Base-by-base conservation (phyloP, 1,139 yeast genomes). In the Candida sp. region DNA sequence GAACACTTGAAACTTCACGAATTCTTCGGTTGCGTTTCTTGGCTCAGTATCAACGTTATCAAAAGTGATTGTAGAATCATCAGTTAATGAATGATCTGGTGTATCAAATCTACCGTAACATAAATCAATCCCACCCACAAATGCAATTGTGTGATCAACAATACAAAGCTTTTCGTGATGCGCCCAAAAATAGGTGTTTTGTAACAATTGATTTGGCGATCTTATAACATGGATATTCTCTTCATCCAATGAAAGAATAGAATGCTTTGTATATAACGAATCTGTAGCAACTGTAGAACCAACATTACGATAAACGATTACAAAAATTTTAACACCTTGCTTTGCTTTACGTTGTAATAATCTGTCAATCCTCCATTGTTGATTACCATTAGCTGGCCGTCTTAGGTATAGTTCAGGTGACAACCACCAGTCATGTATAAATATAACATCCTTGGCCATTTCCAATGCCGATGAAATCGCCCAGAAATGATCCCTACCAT, bases 391-490 rank as follows among this genome's bases (percentile, higher is more conserved):
- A 0, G 97, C 93, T 0, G 99, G 99, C 43, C 99, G 75, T 50
- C 99, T 79, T 66, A 95, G 70, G 56, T 95, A 93, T 8, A 93
- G 62, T 61, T 95, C 99, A 0, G 99, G 99, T 8, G 95, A 81
- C 29, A 95, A 70, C 99, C 99, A 95, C 99, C 99, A 95, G 60
- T 93, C 99, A 60, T 93, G 98, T 43, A 95, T 89, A 60, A 84
- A 95, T 36, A 95, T 86, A 1, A 87, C 95, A 68, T 93, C 99
- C 54, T 84, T 84, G 1, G 99, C 99, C 88, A 88, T 84, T 53
- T 86, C 91, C 47, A 93, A 71, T 0, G 98, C 99, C 5, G 90
- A 82, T 36, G 96, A 87, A 4, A 91, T 82, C 1, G 97, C 95
- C 98, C 98, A 95, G 67, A 89, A 87, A 63, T 95, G 88, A 63